Base-by-base conservation (phyloP, 176 grass and related monocot genomes). In the Eragrostis nindensis region DNA sequence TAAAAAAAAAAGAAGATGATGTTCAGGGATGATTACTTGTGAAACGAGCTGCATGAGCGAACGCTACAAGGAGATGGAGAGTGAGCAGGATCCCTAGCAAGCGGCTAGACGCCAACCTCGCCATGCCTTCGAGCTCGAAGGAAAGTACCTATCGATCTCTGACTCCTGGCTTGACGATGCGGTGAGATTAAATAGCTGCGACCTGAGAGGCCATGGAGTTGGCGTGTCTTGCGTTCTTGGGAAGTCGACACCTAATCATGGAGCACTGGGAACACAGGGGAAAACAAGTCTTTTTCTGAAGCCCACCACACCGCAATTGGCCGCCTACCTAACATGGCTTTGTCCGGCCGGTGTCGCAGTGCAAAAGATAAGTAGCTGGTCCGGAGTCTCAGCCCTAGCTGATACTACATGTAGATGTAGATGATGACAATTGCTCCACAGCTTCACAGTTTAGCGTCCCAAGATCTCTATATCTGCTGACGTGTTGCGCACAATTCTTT, bases 311-410 rank as follows among this genome's bases (percentile, higher is more conserved):
- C 74, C 67, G 84, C 74, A 87, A 80, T 83, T 90, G 88, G 84
- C 66, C 59, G 82, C 80, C 80, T 75, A 90, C 88, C 88, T 57
- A 90, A 90, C 84, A 21, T 39, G 9, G 14, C 54, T 72, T 89
- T 82, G 71, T 77, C 44, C 22, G 46, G 47, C 43, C n/a, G n/a
- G n/a, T n/a, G 71, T 40, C 47, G 24, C 75, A 13, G 26, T 13
- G 56, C 4, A 21, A 16, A 48, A 69, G 47, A 83, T 78, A 73
- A 78, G 27, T 57, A 53, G 39, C 56, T 26, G 56, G 56, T n/a
- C 56, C 22, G 22, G 56, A 8, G 24, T 25, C 44, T 22, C 54
- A 44, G 26, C 36, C 46, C 48, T 48, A 76, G 39, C 45, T 38
- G 26, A 26, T 64, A 48, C 9, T 5, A 59, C 13, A 53, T 16